Base-by-base conservation (phyloP, 2,329 filamentous ascomycete genomes). In the Aspergillus sergii region DNA sequence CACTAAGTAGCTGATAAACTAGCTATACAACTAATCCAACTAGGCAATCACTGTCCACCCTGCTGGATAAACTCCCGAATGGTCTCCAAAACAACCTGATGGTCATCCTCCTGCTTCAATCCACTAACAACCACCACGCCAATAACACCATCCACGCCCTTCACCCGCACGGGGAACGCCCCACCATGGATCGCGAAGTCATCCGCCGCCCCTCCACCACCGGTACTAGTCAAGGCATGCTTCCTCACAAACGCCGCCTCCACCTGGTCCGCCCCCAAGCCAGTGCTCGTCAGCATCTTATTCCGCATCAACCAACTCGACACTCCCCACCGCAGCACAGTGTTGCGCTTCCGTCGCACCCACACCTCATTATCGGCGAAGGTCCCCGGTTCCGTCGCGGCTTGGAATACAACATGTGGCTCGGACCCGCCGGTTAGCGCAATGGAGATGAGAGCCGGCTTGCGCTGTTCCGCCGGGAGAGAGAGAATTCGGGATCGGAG, bases 151-250 rank as follows among this genome's bases (percentile, higher is more conserved):
- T 94, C 91, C 1, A 94, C 90, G 0, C 90, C 90, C 59, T 80
- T 80, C 8, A 94, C 91, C 9, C 87, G 83, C 36, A 94, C 85
- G 0, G 92, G 92, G 66, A 92, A 87, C 0, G 84, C 92, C 26
- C 92, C 92, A 0, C 92, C 92, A 76, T 94, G 91, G 65, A 93
- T 91, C 1, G 91, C 91, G 80, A 91, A 94, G 36, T 86, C 81
- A 59, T 83, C 82, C 2, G 83, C 84, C 23, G 72, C 70, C 10
- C 69, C 70, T 2, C 75, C 73, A 19, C 82, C 81, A 57, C 83
- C 84, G 46, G 80, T 78, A 60, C 76, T 76, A 7, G 85, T 83
- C 71, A 94, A 79, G 39, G 84, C 88, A 72, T 86, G 91, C 74
- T 90, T 90, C 36, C 83, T 82, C 46, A 84, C 83, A 76, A 94